Evolutionary conservation across 257 asterid species (phyloP).

Genomic region (Cinchona pubescens): DNA sequence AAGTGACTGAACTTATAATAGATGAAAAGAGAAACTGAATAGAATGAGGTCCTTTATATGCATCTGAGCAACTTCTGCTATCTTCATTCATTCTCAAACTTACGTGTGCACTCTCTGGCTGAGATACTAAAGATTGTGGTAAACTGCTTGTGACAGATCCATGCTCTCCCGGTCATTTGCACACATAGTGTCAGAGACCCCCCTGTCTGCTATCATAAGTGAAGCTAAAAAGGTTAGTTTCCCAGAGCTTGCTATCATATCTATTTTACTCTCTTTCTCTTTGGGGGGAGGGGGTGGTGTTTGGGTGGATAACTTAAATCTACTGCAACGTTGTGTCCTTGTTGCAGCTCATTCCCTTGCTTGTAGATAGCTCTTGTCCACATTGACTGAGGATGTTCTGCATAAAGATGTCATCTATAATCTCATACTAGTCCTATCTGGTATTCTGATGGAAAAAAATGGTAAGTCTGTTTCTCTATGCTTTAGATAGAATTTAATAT

Average conservation of each 20-base stretch:
- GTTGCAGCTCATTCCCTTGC: constrained; percentile 72
- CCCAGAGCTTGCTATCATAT: neutral
- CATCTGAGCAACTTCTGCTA: too few relatives aligned
- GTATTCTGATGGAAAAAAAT: constrained; percentile 63
- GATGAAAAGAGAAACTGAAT: neutral
- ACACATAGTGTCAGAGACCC: constrained; percentile 69
- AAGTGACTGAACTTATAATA: neutral
- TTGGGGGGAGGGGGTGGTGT: too few relatives aligned
- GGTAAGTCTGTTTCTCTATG: constrained; percentile 43
- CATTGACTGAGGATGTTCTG: constrained; percentile 46
- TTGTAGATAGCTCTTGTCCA: constrained; percentile 63
- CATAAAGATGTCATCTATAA: constrained; percentile 64
- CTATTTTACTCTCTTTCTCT: neutral
- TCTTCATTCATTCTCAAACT: neutral
- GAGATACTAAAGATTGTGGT: constrained; percentile 9
- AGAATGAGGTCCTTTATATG: neutral
- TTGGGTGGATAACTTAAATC: neutral
- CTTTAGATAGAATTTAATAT: neutral
- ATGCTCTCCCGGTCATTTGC: constrained; percentile 74
- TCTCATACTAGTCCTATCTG: constrained; percentile 67
- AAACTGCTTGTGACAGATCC: constrained; percentile 46
- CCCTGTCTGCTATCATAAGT: constrained; percentile 62
- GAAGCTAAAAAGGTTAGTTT: constrained; percentile 73
- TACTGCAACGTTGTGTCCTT: constrained; percentile 26
- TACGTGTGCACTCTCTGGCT: neutral